Conservation (phyloP, 352 stramenopile genomes). For the Plasmopara viticola region DNA sequence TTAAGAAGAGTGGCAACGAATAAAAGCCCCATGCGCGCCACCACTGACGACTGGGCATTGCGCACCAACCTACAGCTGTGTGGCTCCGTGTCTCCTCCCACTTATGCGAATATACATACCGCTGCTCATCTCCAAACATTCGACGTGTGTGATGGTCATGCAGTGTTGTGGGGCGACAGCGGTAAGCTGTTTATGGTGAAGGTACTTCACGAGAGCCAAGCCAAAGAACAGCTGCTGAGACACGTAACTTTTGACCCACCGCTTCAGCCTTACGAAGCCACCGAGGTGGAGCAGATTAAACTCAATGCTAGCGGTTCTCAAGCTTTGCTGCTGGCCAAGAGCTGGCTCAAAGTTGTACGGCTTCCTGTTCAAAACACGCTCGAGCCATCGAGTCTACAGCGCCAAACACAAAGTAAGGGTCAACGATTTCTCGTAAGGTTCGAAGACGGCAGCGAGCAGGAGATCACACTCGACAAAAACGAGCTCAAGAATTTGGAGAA, state of each 20-base stretch:
- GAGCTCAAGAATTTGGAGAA: slow-evolving; percentile 18
- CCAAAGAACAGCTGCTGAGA: slow-evolving; percentile 23
- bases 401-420: slow-evolving; percentile 7
- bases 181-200: slow-evolving; percentile 49
- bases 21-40: neutral
- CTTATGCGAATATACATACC: slow-evolving; percentile 44
- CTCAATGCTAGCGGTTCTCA: slow-evolving; percentile 51
- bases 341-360: slow-evolving; percentile 57
- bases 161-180: slow-evolving; percentile 39
- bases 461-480: slow-evolving; percentile 13
- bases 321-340: slow-evolving; percentile 46
- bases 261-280: slow-evolving; percentile 37
- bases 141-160: slow-evolving; percentile 49
- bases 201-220: slow-evolving; percentile 30
- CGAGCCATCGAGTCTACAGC: slow-evolving; percentile 16
- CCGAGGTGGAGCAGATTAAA: slow-evolving; percentile 50
- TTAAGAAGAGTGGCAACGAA: too few relatives aligned
- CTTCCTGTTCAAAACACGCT: slow-evolving; percentile 27
- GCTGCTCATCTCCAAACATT: slow-evolving; percentile 58
- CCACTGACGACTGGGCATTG: slow-evolving; percentile 48
- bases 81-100: slow-evolving; percentile 43
- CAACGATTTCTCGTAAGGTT: slow-evolving; percentile 45
- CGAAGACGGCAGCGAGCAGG: slow-evolving; percentile 36
- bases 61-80: slow-evolving; percentile 52
- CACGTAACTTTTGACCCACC: slow-evolving; percentile 59